Base-by-base conservation (phyloP, 192 early-diverging fungal species). In the Coemansia sp. region DNA sequence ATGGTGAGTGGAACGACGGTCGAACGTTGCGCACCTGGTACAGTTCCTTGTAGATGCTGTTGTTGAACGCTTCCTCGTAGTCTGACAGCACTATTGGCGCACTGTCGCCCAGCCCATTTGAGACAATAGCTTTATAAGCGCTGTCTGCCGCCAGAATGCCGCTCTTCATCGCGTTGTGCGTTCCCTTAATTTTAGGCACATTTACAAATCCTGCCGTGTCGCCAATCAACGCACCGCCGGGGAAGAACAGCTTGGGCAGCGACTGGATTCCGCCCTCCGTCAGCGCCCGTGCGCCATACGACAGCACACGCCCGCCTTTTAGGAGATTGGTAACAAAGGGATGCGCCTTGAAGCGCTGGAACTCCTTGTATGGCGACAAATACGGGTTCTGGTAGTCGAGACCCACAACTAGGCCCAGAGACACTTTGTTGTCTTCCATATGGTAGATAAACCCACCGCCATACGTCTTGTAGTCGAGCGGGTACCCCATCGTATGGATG, bases 151-250 rank as follows among this genome's bases (percentile, higher is more conserved):
- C 97, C 56, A 99, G 72, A 82, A 98, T 97, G 31, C 95, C 95
- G 21, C 91, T 94, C 81, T 94, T 95, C 95, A 99, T 97, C 48
- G 97, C 94, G n/a, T 92, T 99, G 82, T 99, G 97, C 0, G 95
- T 99, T 39, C 97, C 97, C 82, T 99, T 99, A 71, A 99, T 98
- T 82, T 99, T 99, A 59, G 94, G 92, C 59, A 99, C 86, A 71
- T 99, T 99, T 63, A 99, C 62, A 79, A 97, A 95, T 2, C 97
- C 95, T 48, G 97, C 97, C 2, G 95, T 89, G 72, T 92, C 93
- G 35, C 97, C 97, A 62, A 99, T 92, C 47, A 99, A 82, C 37
- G 95, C 94, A 23, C 94, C 95, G 57, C 97, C 97, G 19, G 95
- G 94, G 83, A 97, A 94, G 49, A 85, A 83, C 27, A 98, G 77